Base-by-base conservation (phyloP, 148 eudicot genomes). In the Nepenthes gracilis region DNA sequence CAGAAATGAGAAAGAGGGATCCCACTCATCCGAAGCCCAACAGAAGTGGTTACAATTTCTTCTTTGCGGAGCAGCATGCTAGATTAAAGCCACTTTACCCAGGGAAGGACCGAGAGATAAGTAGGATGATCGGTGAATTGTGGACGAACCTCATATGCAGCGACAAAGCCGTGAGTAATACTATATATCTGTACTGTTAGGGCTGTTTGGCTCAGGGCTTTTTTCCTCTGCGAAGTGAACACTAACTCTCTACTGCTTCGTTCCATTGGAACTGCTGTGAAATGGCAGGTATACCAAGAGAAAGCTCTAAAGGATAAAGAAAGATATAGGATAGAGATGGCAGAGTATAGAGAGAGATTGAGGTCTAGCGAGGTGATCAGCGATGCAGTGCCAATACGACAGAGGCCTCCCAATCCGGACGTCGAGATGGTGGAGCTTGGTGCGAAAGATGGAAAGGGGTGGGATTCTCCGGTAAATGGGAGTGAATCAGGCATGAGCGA, bases 1-100 rank as follows among this genome's bases (percentile, higher is more conserved):
- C 80, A 36, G 98, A 93, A 75, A 80, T 88, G 10, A 80, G 73
- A 57, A 88, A 61, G 71, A 68, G 96, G 64, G 96, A 93, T 57
- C 98, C 98, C n/a, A 77, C 85, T 55, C 96, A 82, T 70, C 96
- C 98, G 3, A 93, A 93, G 75, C 94, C 96, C 14, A 93, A 88
- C 54, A 79, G 96, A 65, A 93, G 98, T 32, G 95, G 98, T 36
- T 93, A 93, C 69, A 93, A 88, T 58, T 88, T 88, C 74, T 93
- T 93, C 78, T 92, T 93, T 65, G 78, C 94, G 2, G 98, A 93
- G 76, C 96, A 93, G 67, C 96, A 93, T 53, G 87, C 91, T 6
- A 75, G 81, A 65, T 73, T 93, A 45, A 93, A 93, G 61, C 86
- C 84, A 5, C 83, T 77, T 64, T 66, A 88, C 66, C 82, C 84